Evolutionary conservation across 1,139 yeast genomes (phyloP).

Genomic region (Sugiyamaella castrensis): DNA sequence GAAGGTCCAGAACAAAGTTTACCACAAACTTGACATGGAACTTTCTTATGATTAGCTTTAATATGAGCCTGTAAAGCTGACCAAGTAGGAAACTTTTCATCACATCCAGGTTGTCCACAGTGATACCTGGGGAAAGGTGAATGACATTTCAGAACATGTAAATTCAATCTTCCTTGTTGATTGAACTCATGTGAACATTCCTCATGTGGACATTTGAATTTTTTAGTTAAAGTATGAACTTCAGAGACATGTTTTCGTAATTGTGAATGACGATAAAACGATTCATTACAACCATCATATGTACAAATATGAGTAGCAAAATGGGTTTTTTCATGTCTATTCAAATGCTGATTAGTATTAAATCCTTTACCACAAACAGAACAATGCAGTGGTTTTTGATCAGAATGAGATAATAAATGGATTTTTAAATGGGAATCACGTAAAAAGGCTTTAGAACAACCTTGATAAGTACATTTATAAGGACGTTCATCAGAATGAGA

Average conservation of each 20-base stretch:
- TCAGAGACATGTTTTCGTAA: slow-evolving; percentile 67
- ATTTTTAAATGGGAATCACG: slow-evolving; percentile 77
- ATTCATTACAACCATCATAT: slow-evolving; percentile 57
- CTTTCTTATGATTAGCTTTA: slow-evolving; percentile 68
- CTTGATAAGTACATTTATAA: slow-evolving; percentile 52
- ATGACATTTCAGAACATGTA: slow-evolving; percentile 37
- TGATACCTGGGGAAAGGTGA: slow-evolving; percentile 30
- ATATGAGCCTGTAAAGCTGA: slow-evolving; percentile 70
- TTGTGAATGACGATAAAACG: slow-evolving; percentile 76
- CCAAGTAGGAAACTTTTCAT: slow-evolving; percentile 69
- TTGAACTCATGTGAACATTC: slow-evolving; percentile 36
- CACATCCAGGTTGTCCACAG: slow-evolving; percentile 63
- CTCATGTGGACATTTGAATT: slow-evolving; percentile 34
- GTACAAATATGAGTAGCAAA: slow-evolving; percentile 64
- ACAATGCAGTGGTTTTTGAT: slow-evolving; percentile 72
- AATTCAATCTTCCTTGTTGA: slow-evolving; percentile 34
- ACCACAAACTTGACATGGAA: slow-evolving; percentile 64
- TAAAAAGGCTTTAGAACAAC: slow-evolving; percentile 64
- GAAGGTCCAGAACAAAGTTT: slow-evolving; percentile 71
- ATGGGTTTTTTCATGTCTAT: slow-evolving; percentile 78
- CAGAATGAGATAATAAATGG: slow-evolving; percentile 58
- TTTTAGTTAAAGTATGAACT: slow-evolving; percentile 46
- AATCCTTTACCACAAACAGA: slow-evolving; percentile 79
- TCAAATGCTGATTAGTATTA: slow-evolving; percentile 74
- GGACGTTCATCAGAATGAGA: slow-evolving; percentile 81